A percentile compares a stretch with the other conserved stretches of the same genome.
These are phyloP conservation scores for Ceratocystis papillata DNA, from an alignment of 2,329 filamentous ascomycete genomes.

Conservation along the genomic window DNA sequence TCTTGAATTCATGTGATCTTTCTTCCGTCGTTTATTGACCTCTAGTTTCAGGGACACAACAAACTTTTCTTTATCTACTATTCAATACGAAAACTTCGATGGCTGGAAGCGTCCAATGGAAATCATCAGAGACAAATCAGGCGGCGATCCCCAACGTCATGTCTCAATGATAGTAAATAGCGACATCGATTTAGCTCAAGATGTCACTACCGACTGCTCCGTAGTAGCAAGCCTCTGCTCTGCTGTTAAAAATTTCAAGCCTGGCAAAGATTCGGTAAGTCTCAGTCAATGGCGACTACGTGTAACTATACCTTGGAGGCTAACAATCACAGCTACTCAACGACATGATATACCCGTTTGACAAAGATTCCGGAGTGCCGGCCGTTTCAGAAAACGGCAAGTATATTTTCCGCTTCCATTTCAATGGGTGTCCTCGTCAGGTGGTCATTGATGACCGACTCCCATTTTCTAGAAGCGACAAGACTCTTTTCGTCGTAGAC, in stretches of 20 bases:
- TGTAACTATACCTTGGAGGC: background rate
- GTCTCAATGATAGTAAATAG: conserved; percentile 51
- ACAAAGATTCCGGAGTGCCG: conserved; percentile 47
- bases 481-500: conserved; percentile 79
- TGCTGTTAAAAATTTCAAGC: conserved; percentile 57
- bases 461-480: conserved; percentile 61
- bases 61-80: conserved; percentile 59
- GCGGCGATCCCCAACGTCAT: conserved; percentile 31
- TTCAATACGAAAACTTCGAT: conserved; percentile 64
- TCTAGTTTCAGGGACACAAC: conserved; percentile 50
- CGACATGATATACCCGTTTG: conserved; percentile 64
- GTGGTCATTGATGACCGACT: conserved; percentile 84
- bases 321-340: conserved; percentile 49
- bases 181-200: conserved; percentile 78
- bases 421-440: conserved; percentile 84
- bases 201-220: conserved; percentile 91
- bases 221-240: conserved; percentile 93
- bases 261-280: conserved; percentile 56
- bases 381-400: conserved; percentile 66
- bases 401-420: conserved; percentile 85
- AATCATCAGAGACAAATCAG: conserved; percentile 18
- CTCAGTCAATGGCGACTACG: background rate
- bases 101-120: conserved; percentile 73
- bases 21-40: background rate
- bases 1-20: background rate